Evolutionary conservation across 83 land plant genomes (phyloP), one percentile per base, ranked within the genome.

Genomic region (Thuja plicata): DNA sequence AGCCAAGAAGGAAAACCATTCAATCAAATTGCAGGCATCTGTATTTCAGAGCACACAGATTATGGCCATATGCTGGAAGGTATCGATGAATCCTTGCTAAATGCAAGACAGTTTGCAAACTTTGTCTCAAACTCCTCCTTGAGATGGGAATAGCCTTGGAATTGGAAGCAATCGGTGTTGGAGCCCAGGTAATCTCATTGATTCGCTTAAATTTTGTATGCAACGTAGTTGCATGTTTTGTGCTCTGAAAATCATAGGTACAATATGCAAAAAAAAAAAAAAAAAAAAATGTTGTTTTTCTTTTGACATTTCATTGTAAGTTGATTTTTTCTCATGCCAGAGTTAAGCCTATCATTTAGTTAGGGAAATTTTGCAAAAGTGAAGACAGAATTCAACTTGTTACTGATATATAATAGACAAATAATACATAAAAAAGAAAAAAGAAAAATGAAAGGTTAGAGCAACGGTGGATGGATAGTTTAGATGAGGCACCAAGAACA

Each of bases 81-180:
- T 85, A 17, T 54, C 86, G 52, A 3, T 15, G 86, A 52, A 52
- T 6, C 54, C 40, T 52, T 35, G 0, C 19, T 85, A 17, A 84
- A 54, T 84, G 30, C 38, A 84, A 85, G 17, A 12, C 32, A 17
- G 16, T 52, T 52, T 35, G 3, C 60, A 85, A 85, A 32, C 15
- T 35, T 6, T 52, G 40, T 52, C 38, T 32, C 86, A 32, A 60
- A 85, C 1, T 52, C 62, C 38, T 52, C 86, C 60, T 85, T 17
- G 60, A 85, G 21, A 52, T 85, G 86, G 62, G 40, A 11, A 52
- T 85, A 34, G 57, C 60, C 54, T n/a, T 85, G 66, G 32, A 50
- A 34, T 54, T 85, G 40, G 66, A 85, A 85, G 86, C 86, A 6
- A 54, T 54, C 5, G 86, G 57, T 52, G 86, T 85, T 54, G 66